phyloP scores from a whole-genome alignment of 768 basidiomycete genomes.

The Tricholoma sp. region DNA sequence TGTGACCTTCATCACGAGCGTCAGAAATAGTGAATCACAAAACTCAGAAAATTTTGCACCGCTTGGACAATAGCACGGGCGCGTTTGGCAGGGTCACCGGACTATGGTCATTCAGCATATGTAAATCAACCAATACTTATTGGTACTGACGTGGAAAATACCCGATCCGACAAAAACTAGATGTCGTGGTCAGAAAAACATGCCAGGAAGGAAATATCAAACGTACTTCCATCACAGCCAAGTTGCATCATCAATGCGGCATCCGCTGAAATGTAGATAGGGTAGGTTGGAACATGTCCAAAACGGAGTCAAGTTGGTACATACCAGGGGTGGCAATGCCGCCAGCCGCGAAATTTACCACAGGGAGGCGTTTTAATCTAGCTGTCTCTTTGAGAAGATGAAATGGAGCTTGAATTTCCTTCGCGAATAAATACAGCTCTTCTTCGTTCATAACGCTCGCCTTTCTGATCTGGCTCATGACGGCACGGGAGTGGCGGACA shows the following conservation, averaged over 20 bases:
- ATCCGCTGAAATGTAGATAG: slow-evolving; percentile 51
- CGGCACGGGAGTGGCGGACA: slow-evolving; percentile 84
- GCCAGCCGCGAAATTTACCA: slow-evolving; percentile 96
- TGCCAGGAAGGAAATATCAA: slow-evolving; percentile 1
- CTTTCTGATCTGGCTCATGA: slow-evolving; percentile 79
- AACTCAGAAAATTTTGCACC: slow-evolving; percentile 35
- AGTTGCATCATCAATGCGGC: slow-evolving; percentile 99
- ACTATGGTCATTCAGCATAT: slow-evolving; percentile 35
- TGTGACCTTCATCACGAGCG: slow-evolving; percentile 53
- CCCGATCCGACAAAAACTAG: slow-evolving; percentile 98
- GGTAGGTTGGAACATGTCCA: not conserved
- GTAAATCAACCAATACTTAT: not conserved
- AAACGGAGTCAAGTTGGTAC: slow-evolving; percentile 13
- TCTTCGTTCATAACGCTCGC: slow-evolving; percentile 90
- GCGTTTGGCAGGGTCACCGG: slow-evolving; percentile 89
- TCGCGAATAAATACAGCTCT: slow-evolving; percentile 90
- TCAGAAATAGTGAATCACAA: not conserved
- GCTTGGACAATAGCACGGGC: slow-evolving; percentile 97
- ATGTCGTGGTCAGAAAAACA: slow-evolving; percentile 9
- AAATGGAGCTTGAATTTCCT: slow-evolving; percentile 89
- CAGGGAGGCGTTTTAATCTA: slow-evolving; percentile 86
- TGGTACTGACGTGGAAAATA: slow-evolving; percentile 79
- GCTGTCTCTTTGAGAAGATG: slow-evolving; percentile 95
- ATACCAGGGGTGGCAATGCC: slow-evolving; percentile 88
- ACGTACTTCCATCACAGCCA: slow-evolving; percentile 89